phyloP scores from a whole-genome alignment of 2,329 filamentous ascomycete species.

The Daldinia sp. region DNA sequence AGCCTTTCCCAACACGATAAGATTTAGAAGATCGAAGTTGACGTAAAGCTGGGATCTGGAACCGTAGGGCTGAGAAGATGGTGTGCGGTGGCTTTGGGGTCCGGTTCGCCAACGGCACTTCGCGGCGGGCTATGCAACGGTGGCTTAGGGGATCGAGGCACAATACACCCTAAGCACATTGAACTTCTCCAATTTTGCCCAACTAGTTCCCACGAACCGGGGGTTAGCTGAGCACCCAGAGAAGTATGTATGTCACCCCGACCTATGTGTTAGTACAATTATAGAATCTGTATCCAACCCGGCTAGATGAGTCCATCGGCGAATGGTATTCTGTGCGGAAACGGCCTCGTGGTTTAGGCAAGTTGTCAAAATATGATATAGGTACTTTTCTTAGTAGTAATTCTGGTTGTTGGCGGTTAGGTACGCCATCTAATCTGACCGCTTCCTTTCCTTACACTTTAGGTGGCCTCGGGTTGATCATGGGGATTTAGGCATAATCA shows the following conservation, averaged over 20 bases:
- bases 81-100: constrained; percentile 17
- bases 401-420: constrained; percentile 1
- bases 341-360: constrained; percentile 1
- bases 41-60: constrained; percentile 18
- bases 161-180: too few relatives aligned
- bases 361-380: constrained; percentile 1
- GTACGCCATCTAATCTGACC: background rate
- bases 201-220: background rate
- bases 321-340: constrained; percentile 3
- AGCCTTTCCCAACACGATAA: constrained; percentile 6
- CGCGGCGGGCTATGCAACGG: constrained; percentile 13
- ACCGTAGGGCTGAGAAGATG: constrained; percentile 27
- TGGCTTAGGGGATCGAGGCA: constrained; percentile 14
- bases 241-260: too few relatives aligned
- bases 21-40: constrained; percentile 14
- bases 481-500: background rate
- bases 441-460: background rate
- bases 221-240: background rate
- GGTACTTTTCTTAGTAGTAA: constrained; percentile 9
- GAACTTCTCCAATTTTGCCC: background rate
- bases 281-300: constrained; percentile 17
- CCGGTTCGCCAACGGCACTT: constrained; percentile 12
- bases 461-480: background rate
- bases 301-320: background rate
- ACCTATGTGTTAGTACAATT: constrained; percentile 18